phyloP scores from a whole-genome alignment of 106 monocot species.

The Iris macrosiphon region DNA sequence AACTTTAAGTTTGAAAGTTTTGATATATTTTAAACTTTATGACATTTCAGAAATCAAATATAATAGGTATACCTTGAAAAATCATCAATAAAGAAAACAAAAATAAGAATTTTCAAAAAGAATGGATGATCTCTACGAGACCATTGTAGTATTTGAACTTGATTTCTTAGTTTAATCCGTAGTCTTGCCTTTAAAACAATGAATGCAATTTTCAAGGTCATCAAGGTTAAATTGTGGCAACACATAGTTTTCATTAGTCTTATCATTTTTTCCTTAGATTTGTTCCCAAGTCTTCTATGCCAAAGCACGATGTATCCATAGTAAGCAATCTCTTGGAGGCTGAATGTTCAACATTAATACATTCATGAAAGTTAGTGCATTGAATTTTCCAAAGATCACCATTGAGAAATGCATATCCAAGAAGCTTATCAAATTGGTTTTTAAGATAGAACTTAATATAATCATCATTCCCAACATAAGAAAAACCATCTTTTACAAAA shows the following conservation, averaged over 20 bases:
- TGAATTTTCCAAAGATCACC: background rate
- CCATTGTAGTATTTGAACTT: background rate
- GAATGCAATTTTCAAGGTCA: too few relatives aligned
- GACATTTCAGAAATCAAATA: too few relatives aligned
- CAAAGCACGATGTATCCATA: too few relatives aligned
- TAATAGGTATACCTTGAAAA: background rate
- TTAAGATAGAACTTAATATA: background rate
- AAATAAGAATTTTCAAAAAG: background rate
- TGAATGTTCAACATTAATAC: background rate
- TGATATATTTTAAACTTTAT: too few relatives aligned
- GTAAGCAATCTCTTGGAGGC: background rate
- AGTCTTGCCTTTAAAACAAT: background rate
- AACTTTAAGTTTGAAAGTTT: too few relatives aligned
- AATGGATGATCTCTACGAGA: too few relatives aligned
- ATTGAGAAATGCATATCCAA: background rate
- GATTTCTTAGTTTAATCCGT: background rate
- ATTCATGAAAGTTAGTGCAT: constrained; percentile 1
- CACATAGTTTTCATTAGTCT: too few relatives aligned
- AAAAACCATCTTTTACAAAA: too few relatives aligned
- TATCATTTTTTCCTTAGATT: too few relatives aligned
- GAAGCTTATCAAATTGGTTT: constrained; percentile 1
- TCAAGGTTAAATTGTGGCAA: too few relatives aligned
- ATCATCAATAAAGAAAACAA: constrained; percentile 3
- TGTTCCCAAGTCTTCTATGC: background rate
- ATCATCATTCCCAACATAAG: constrained; percentile 3